Conservation (phyloP, 1,284 basidiomycete species). For the Hemileia vastatrix region DNA sequence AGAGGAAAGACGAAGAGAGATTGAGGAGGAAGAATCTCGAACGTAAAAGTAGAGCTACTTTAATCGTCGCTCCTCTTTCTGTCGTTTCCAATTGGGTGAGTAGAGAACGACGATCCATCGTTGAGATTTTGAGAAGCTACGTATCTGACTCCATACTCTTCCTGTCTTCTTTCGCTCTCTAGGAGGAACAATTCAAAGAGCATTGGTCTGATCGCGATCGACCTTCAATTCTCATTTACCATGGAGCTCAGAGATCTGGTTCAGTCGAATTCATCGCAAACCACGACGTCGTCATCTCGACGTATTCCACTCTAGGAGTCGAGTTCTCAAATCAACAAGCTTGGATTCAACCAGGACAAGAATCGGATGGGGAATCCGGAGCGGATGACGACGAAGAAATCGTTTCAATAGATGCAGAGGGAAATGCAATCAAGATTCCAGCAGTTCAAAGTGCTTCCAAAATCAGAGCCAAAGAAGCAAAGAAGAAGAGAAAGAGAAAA, state of each 20-base stretch:
- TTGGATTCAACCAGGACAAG: background rate
- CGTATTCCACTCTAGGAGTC: slow-evolving; percentile 86
- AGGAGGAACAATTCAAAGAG: slow-evolving; percentile 93
- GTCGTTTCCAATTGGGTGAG: slow-evolving; percentile 98
- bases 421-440: slow-evolving; percentile 24
- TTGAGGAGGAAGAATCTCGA: slow-evolving; percentile 52
- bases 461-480: background rate
- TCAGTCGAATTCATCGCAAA: slow-evolving; percentile 73
- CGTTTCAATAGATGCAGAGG: slow-evolving; percentile 28
- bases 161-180: slow-evolving; percentile 17
- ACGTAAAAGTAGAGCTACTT: slow-evolving; percentile 69
- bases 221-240: slow-evolving; percentile 87
- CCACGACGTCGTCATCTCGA: slow-evolving; percentile 95
- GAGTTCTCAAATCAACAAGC: slow-evolving; percentile 76
- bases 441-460: background rate
- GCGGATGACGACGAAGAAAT: slow-evolving; percentile 27
- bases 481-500: too few species aligned
- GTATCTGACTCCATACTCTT: background rate
- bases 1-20: slow-evolving; percentile 27
- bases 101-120: too few species aligned
- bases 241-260: slow-evolving; percentile 82
- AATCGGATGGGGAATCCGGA: background rate
- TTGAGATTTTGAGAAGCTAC: background rate
- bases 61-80: slow-evolving; percentile 89
- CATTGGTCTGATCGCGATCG: slow-evolving; percentile 51